Evolutionary conservation across 345 rosid genomes (phyloP).

Genomic region (Sisymbrium irio): DNA sequence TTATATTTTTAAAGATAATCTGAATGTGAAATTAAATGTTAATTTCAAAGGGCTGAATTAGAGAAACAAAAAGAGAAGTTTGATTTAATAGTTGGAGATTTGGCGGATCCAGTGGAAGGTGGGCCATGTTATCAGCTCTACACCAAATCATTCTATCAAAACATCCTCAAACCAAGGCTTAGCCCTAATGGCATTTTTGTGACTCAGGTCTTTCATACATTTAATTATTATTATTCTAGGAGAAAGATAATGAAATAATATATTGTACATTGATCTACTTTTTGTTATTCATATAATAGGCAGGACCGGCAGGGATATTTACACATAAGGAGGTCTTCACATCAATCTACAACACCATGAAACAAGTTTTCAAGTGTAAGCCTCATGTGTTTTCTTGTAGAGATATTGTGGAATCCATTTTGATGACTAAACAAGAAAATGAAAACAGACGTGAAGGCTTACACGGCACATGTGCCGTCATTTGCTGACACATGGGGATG

Average conservation of each 20-base stretch:
- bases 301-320: constrained; percentile 94
- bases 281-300: constrained; percentile 35
- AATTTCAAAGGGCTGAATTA: constrained; percentile 58
- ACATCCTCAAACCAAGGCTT: constrained; percentile 73
- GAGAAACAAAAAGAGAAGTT: constrained; percentile 64
- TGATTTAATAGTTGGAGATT: constrained; percentile 83
- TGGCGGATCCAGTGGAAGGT: constrained; percentile 95
- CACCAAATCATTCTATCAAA: constrained; percentile 82
- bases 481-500: constrained; percentile 99
- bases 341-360: constrained; percentile 85
- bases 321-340: constrained; percentile 90
- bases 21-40: neutral
- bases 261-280: neutral
- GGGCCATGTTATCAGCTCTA: constrained; percentile 97
- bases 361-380: constrained; percentile 87
- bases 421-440: neutral
- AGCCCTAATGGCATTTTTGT: constrained; percentile 71
- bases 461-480: constrained; percentile 91
- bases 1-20: neutral
- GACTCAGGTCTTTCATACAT: constrained; percentile 71
- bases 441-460: constrained; percentile 70
- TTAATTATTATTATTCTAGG: neutral
- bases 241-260: neutral
- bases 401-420: neutral
- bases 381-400: neutral